These are phyloP conservation scores for Lachnellula suecica DNA, from an alignment of 2,329 filamentous ascomycete species.

Conservation along the genomic window DNA sequence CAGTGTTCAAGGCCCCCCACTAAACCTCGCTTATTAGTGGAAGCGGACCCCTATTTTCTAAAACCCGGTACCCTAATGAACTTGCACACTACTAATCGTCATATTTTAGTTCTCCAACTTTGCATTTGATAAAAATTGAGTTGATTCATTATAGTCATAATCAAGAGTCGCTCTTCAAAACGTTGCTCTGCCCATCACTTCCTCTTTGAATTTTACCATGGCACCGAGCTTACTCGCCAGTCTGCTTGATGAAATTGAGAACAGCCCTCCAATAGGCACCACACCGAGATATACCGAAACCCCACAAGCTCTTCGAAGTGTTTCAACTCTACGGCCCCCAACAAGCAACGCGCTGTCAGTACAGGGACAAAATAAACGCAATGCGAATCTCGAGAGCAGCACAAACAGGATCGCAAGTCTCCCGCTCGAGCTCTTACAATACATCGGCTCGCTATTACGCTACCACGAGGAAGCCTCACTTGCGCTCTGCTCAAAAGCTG, in stretches of 20 bases:
- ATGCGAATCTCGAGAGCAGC: background rate
- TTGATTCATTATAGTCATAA: too few relatives aligned
- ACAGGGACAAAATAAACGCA: too few relatives aligned
- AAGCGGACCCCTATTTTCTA: background rate
- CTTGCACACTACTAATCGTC: background rate
- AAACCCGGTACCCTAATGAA: background rate
- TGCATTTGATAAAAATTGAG: too few relatives aligned
- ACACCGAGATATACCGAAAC: background rate
- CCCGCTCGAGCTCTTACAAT: background rate
- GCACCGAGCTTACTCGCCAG: background rate
- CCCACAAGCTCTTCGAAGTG: background rate
- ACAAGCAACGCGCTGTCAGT: too few relatives aligned
- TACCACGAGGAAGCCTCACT: background rate
- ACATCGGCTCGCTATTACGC: background rate
- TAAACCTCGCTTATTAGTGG: background rate
- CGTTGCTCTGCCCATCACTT: too few relatives aligned
- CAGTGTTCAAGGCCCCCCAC: too few relatives aligned
- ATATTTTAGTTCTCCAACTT: too few relatives aligned
- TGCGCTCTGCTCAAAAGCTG: background rate
- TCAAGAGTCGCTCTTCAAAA: too few relatives aligned
- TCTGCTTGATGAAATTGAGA: background rate
- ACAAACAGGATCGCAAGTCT: background rate
- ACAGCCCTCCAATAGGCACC: background rate
- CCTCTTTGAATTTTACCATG: too few relatives aligned
- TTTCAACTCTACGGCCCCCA: too few relatives aligned